These are phyloP conservation scores for Achlya hypogyna DNA, from an alignment of 352 stramenopile species.

Conservation along the genomic window DNA sequence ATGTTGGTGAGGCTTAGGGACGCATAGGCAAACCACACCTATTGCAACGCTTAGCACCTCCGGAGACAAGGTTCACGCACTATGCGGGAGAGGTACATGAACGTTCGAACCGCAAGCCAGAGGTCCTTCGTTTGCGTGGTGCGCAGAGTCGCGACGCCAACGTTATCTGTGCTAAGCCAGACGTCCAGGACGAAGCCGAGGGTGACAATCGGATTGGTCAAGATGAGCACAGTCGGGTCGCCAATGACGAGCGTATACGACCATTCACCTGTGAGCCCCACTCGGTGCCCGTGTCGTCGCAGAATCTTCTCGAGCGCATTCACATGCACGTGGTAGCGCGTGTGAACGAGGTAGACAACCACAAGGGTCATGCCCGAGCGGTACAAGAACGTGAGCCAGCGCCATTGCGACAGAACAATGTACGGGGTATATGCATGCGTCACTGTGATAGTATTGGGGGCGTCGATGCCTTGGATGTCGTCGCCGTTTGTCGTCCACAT, in stretches of 20 bases:
- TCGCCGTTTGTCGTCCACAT: neutral
- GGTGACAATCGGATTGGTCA: constrained; percentile 1
- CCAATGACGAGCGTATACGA: neutral
- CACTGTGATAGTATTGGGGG: neutral
- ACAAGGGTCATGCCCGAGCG: neutral
- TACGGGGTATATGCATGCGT: neutral
- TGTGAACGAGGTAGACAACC: neutral
- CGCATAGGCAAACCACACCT: constrained; percentile 16
- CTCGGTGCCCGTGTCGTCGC: neutral
- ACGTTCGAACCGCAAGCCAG: neutral
- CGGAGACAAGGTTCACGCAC: neutral
- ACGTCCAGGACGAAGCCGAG: constrained; percentile 9
- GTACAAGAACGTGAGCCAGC: neutral
- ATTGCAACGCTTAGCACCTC: neutral
- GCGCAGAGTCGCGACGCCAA: neutral
- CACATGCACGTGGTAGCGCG: neutral
- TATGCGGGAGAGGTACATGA: neutral
- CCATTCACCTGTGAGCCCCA: neutral
- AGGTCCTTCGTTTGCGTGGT: neutral
- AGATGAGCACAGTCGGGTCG: neutral
- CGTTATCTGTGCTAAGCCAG: neutral
- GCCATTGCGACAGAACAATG: neutral
- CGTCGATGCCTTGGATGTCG: neutral
- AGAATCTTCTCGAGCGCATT: neutral
- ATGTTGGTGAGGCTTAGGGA: neutral